Evolutionary conservation across 2,329 filamentous ascomycete species (phyloP), one percentile per base, ranked within the genome.

Genomic region (Neocatenulostroma microsporum): DNA sequence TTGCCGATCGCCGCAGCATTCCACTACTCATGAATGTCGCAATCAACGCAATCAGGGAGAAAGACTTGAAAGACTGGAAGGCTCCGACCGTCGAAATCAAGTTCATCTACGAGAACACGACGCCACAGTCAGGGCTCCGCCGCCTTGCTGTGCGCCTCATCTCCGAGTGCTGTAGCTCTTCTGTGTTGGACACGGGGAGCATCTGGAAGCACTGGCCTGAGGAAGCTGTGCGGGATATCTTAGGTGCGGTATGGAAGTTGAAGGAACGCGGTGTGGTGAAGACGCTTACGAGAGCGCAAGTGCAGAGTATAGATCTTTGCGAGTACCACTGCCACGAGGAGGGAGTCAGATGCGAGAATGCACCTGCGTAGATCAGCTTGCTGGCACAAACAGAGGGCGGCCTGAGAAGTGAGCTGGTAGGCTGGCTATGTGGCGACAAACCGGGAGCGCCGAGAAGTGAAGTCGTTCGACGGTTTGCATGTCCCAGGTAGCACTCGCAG

Each of bases 21-120:
- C 39, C 39, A 2, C 19, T 41, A 7, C 29, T 41, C 13, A 41
- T 41, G 39, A 41, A 37, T 11, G 25, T 4, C 5, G 4, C 13
- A 9, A 30, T 30, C 4, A 13, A 36, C 26, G 34, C 24, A 11
- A 10, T 36, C 4, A 18, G 34, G 15, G 34, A 30, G 14, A 12
- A 29, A 9, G 3, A 13, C 6, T 11, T 36, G 3, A 14, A 20
- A 12, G 4, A 4, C 14, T 36, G 34, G 34, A 36, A 3, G 9
- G 14, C 30, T 5, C 23, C 34, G 7, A 6, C n/a, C n/a, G n/a
- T n/a, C n/a, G 9, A 9, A 5, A n/a, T 6, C 5, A 4, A 9
- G 21, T 8, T 7, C 9, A 5, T 12, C 9, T 31, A 31, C 29
- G 9, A 31, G 9, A 8, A 17, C 6, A 31, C 29, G 8, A 9